These are phyloP conservation scores for Termitomyces sp. DNA, from an alignment of 768 basidiomycete genomes.

Conservation along the genomic window DNA sequence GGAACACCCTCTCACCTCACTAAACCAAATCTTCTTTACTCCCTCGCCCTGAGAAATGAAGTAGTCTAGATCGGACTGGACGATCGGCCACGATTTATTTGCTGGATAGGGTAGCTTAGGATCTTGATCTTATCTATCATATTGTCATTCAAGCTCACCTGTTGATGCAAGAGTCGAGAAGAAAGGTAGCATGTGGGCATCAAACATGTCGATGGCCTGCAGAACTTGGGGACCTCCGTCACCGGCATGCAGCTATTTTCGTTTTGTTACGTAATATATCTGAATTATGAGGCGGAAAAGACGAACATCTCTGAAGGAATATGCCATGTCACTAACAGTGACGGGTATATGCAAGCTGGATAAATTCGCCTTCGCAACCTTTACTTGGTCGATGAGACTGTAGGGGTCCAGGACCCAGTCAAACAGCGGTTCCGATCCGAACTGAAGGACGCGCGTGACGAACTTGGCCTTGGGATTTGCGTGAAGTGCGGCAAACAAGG, in stretches of 20 bases:
- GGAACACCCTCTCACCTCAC: slow-evolving; percentile 43
- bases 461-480: slow-evolving; percentile 62
- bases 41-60: slow-evolving; percentile 55
- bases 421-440: slow-evolving; percentile 69
- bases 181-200: slow-evolving; percentile 72
- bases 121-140: not conserved
- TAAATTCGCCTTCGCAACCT: slow-evolving; percentile 44
- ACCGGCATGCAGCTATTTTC: slow-evolving; percentile 32
- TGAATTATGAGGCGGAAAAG: not conserved
- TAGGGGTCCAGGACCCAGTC: slow-evolving; percentile 51
- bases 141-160: slow-evolving; percentile 30
- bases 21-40: slow-evolving; percentile 74
- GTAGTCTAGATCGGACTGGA: slow-evolving; percentile 59
- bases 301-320: slow-evolving; percentile 46
- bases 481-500: slow-evolving; percentile 48
- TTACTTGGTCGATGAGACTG: slow-evolving; percentile 50
- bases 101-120: slow-evolving; percentile 30
- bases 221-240: slow-evolving; percentile 54
- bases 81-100: slow-evolving; percentile 59
- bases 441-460: slow-evolving; percentile 63
- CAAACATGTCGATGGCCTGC: slow-evolving; percentile 58
- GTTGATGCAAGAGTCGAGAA: slow-evolving; percentile 56
- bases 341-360: slow-evolving; percentile 58
- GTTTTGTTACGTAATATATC: not conserved
- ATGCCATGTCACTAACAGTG: slow-evolving; percentile 66